A percentile compares a stretch with the other conserved stretches of the same genome.
Evolutionary conservation across 2,329 filamentous ascomycete species (phyloP).

Genomic region (Colletotrichum tamarilloi): DNA sequence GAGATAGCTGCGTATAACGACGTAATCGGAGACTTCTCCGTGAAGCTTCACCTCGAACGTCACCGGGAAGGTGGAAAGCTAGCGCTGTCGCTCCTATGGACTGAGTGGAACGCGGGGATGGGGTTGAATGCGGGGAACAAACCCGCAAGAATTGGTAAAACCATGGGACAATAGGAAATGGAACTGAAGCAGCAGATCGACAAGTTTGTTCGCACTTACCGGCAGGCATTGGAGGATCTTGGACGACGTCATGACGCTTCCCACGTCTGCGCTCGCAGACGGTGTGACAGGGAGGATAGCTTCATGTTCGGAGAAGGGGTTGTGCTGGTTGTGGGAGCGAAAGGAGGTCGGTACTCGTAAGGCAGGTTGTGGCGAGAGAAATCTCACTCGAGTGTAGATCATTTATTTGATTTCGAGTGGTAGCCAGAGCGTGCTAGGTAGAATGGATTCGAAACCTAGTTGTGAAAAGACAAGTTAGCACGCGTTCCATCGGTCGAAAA

Average conservation of each 20-base stretch:
- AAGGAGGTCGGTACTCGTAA: neutral
- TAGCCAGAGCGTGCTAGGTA: neutral
- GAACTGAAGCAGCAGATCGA: neutral
- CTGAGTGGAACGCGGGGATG: neutral
- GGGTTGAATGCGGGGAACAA: neutral
- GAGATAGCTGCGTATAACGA: neutral
- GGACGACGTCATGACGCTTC: conserved; percentile 13
- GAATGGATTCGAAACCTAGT: neutral
- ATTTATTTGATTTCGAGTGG: neutral
- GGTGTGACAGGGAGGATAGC: neutral
- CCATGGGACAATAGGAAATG: neutral
- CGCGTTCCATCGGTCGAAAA: neutral
- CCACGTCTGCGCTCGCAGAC: neutral
- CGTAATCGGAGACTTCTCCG: conserved; percentile 3
- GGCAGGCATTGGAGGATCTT: conserved; percentile 2
- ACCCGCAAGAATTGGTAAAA: neutral
- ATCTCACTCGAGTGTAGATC: neutral
- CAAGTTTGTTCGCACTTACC: neutral
- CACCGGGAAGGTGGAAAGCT: neutral
- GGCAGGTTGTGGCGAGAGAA: neutral
- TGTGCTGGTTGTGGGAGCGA: neutral
- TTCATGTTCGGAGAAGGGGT: neutral
- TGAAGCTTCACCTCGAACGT: neutral
- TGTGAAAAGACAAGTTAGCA: neutral
- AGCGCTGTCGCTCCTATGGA: conserved; percentile 4